These are phyloP conservation scores for Breynia disticha DNA, from an alignment of 441 rosid species.

Conservation along the genomic window DNA sequence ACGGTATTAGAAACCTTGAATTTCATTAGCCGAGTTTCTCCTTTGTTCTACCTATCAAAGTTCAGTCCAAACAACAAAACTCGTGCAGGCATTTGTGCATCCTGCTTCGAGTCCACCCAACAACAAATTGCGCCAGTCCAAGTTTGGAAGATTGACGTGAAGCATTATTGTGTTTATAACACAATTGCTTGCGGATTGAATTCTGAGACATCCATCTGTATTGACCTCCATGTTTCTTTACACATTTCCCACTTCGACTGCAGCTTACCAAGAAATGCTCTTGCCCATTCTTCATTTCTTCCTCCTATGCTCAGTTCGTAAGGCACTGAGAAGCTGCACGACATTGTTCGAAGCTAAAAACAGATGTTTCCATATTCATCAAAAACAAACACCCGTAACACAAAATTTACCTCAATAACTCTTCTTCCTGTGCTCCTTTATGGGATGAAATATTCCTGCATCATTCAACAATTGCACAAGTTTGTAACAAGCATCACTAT, in stretches of 20 bases:
- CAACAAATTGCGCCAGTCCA: neutral
- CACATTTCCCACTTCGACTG: constrained; percentile 48
- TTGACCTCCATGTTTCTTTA: constrained; percentile 54
- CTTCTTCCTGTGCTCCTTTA: constrained; percentile 39
- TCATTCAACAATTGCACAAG: constrained; percentile 5
- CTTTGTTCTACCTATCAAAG: no score
- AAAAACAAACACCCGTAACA: neutral
- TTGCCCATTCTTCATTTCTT: constrained; percentile 70
- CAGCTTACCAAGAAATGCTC: constrained; percentile 41
- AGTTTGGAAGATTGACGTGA: neutral
- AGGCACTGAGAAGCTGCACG: constrained; percentile 77
- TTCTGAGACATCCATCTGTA: constrained; percentile 69
- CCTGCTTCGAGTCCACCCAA: neutral
- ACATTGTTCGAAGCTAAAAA: neutral
- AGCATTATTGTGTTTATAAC: constrained; percentile 19
- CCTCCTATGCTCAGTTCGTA: constrained; percentile 85
- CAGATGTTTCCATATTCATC: neutral
- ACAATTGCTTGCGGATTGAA: constrained; percentile 85
- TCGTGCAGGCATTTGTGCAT: neutral
- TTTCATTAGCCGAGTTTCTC: no score
- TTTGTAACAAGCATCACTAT: neutral
- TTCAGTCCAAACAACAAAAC: no score
- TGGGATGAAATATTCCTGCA: constrained; percentile 33
- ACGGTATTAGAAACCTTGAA: no score
- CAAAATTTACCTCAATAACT: constrained; percentile 45